Percentiles rank a stretch among this genome's conserved stretches.
Evolutionary conservation across 2,329 filamentous ascomycete genomes (phyloP).

Genomic region (Aspergillus hortae): DNA sequence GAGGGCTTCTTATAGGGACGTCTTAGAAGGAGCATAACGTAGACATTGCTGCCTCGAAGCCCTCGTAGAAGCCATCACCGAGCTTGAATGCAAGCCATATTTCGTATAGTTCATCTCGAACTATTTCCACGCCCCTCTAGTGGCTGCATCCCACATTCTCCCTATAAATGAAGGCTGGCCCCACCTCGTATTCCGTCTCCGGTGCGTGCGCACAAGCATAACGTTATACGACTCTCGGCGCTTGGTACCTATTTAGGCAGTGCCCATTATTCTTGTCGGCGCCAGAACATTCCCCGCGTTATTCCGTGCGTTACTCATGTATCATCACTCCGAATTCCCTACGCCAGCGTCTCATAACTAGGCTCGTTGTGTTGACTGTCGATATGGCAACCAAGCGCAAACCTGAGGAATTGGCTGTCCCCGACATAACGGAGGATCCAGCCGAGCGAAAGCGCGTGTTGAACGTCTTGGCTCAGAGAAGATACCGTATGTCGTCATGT

Average conservation of each 20-base stretch:
- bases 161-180: not conserved
- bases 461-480: slow-evolving; percentile 53
- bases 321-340: not conserved
- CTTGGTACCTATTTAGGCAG: not conserved
- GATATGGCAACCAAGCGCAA: slow-evolving; percentile 8
- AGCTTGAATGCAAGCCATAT: no score
- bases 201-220: not conserved
- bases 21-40: no score
- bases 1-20: no score
- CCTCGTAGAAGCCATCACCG: no score
- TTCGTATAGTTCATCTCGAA: not conserved
- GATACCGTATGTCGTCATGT: slow-evolving; percentile 40
- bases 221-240: not conserved
- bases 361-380: not conserved
- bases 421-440: slow-evolving; percentile 40
- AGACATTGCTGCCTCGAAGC: no score
- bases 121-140: not conserved
- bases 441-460: slow-evolving; percentile 53
- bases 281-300: not conserved
- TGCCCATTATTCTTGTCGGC: not conserved
- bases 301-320: not conserved
- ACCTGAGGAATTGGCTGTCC: slow-evolving; percentile 3
- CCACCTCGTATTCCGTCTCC: not conserved
- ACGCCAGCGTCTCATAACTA: not conserved
- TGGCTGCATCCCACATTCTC: not conserved